Base-by-base conservation (phyloP, 805 yeast genomes). In the Metschnikowia noctiluminum region DNA sequence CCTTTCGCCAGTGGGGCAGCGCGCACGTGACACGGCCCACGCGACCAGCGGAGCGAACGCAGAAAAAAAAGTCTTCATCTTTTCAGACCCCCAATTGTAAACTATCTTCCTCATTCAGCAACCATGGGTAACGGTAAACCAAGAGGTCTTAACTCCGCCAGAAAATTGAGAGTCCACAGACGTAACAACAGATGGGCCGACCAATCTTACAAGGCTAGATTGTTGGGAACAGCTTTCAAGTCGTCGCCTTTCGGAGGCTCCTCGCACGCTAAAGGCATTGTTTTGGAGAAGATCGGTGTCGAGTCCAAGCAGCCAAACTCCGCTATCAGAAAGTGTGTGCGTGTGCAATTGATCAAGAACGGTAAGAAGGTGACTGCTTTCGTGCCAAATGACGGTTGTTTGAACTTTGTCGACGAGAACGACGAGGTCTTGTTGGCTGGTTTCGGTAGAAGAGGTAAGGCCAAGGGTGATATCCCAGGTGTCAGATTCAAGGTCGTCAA, bases 381-480 rank as follows among this genome's bases (percentile, higher is more conserved):
- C 95, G 99, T 94, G 74, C 99, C 99, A 79, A 92, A 94, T 73
- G 99, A 94, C 81, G 99, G 99, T 92, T 94, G 99, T 86, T 82
- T 94, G 79, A 94, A 94, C 94, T 94, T 86, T 69, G 97, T 94
- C 70, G 99, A 94, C 77, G 98, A 94, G 84, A 94, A 94, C 85
- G 99, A 94, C 82, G 98, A 94, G 80, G 99, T 94, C 69, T 83
- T 94, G 71, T 84, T 94, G 69, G 98, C 99, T 71, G 99, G 99
- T 85, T 94, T 94, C 90, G 99, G 99, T 89, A 90, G 98, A 84
- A 94, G 96, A 86, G 99, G 99, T 84, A 94, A 94, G 86, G 99
- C 99, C 78, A 94, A 94, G 96, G 99, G 99, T 85, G 99, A 94
- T 91, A 92, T 94, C 74, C 99, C 99, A 79, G 99, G 99, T 89